Evolutionary conservation across 2,329 filamentous ascomycete genomes (phyloP), one percentile per base, ranked within the genome.

Genomic region (Hymenoscyphus repandus): DNA sequence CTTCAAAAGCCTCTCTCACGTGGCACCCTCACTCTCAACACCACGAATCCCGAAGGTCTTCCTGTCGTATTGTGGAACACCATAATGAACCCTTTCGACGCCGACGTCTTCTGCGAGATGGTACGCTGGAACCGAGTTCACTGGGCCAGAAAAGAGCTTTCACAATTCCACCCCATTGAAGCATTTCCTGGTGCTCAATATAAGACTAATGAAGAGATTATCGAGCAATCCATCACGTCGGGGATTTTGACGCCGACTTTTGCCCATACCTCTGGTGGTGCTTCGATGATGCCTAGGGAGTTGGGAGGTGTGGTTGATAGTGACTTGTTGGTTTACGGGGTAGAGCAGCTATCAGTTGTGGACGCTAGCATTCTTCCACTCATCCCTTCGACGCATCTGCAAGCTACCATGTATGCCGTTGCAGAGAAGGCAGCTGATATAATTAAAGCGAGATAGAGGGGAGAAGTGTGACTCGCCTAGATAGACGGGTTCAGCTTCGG

Each of bases 341-440:
- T 43, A 22, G 38, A 49, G 17, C 36, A 18, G 12, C 32, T 49
- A 18, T 43, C 39, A 13, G 12, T 55, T 15, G 53, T 48, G 6
- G 53, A 55, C 45, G 45, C 45, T 9, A 47, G 34, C 34, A 50
- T 56, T 20, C 43, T 56, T 2, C 51, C 51, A 6, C 37, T 54
- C 33, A 51, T 54, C 38, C 51, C 48, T 4, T 42, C 52, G 5
- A 47, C 52, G 27, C 47, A 56, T 50, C 34, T 54, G 10, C 45
- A 51, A 15, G 47, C 47, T 17, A 49, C 47, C 12, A 44, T 49
- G 47, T 49, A 49, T 49, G 47, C 39, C 2, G 39, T 43, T 43
- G 39, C 38, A 2, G 47, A 49, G 22, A 49, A 49, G 17, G 47
- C 47, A 11, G 47, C 47, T 3, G 39, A 49, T 43, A 37, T 49